A percentile compares a stretch with the other conserved stretches of the same genome.
Conservation (phyloP, 2,329 filamentous ascomycete genomes). For the Cladosporium sp. region DNA sequence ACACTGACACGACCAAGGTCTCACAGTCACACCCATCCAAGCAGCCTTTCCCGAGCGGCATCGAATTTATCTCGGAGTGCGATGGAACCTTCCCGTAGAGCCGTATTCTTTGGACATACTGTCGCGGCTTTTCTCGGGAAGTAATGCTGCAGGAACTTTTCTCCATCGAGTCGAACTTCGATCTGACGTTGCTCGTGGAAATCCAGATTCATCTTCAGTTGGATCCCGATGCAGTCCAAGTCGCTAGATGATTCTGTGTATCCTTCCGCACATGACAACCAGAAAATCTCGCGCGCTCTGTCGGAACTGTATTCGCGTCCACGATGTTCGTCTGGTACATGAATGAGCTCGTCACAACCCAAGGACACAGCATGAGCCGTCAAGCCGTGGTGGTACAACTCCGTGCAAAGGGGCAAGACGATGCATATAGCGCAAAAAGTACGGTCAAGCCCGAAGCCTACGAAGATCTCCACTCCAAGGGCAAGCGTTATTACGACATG, state of each 20-base stretch:
- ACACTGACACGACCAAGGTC: no score
- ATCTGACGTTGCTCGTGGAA: background rate
- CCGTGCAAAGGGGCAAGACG: background rate
- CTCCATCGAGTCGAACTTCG: background rate
- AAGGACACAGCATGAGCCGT: background rate
- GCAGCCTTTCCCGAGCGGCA: background rate
- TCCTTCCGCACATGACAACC: background rate
- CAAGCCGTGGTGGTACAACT: background rate
- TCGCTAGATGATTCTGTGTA: background rate
- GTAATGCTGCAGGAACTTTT: background rate
- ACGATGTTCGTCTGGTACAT: background rate
- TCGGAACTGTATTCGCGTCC: background rate
- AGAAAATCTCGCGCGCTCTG: background rate
- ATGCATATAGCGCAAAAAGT: background rate
- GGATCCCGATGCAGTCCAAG: background rate
- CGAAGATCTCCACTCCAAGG: background rate
- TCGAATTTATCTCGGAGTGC: background rate
- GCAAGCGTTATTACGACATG: background rate
- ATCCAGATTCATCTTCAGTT: background rate
- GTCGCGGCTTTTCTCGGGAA: background rate
- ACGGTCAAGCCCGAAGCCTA: background rate
- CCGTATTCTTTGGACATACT: background rate
- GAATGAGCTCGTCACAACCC: background rate
- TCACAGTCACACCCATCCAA: background rate
- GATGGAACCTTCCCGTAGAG: background rate